Conservation (phyloP, 306 rosid genomes). For the Vicia faba region DNA sequence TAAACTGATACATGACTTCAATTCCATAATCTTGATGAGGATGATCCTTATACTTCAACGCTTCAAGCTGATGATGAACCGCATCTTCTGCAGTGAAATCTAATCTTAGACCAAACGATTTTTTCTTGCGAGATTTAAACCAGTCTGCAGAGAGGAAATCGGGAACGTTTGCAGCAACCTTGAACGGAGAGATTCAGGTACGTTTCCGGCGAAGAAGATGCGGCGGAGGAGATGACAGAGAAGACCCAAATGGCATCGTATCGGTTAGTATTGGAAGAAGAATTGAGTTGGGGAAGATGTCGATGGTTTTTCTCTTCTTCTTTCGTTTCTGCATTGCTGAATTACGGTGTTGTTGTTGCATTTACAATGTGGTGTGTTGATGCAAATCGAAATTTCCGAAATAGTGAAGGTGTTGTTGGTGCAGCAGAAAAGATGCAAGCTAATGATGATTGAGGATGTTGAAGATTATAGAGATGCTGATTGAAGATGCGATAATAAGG, state of each 20-base stretch:
- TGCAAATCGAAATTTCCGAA: no score
- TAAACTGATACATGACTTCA: constrained; percentile 94
- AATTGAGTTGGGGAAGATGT: no score
- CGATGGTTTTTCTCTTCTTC: no score
- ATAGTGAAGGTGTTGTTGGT: no score
- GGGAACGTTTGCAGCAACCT: constrained; percentile 78
- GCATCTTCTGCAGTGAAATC: constrained; percentile 89
- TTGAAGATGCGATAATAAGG: no score
- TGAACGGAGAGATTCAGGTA: constrained; percentile 44
- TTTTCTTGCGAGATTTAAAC: constrained; percentile 84
- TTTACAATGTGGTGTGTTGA: no score
- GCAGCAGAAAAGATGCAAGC: no score
- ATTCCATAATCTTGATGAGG: constrained; percentile 92
- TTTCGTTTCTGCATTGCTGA: no score
- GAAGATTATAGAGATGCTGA: no score
- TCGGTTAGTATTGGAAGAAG: no score
- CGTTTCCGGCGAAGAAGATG: constrained; percentile 15
- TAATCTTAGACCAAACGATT: constrained; percentile 77
- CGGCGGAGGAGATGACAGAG: constrained; percentile 47
- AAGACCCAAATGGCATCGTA: constrained; percentile 71
- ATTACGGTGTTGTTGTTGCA: no score
- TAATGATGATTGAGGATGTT: no score
- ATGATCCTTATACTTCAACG: constrained; percentile 70
- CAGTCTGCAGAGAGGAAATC: constrained; percentile 86
- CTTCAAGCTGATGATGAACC: constrained; percentile 77